Evolutionary conservation across 2,329 filamentous ascomycete species (phyloP), one percentile per base, ranked within the genome.

Genomic region (Colletotrichum nymphaeae): DNA sequence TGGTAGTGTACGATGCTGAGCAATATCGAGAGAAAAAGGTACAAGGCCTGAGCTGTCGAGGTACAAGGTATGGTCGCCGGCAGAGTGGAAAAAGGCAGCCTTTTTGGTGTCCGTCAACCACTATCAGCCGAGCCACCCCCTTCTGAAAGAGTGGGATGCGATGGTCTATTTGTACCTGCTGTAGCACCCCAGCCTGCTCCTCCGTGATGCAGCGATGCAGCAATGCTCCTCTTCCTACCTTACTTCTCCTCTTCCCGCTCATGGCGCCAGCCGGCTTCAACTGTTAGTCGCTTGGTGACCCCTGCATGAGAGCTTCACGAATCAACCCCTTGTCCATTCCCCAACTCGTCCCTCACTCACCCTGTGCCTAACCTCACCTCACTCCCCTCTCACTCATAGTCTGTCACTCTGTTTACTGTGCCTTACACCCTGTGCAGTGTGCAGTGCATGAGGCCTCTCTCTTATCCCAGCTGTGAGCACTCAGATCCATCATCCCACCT

Each of bases 141-240:
- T 72, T 72, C 69, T 72, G 58, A 63, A 53, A 63, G 69, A 72
- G 60, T 70, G 70, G 70, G 67, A 73, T 73, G 60, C 60, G 58
- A 28, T 24, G 67, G 56, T 59, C 70, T 70, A 70, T 73, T 70
- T 73, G 70, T 73, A 73, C 70, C 70, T 73, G 70, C 70, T 49
- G 55, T 62, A 57, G 16, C 60, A 62, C 59, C 46, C 69, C 28
- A 14, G 46, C 35, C 56, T 55, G n/a, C 19, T 14, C 7, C 55
- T 11, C 19, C 19, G 28, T n/a, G 35, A 63, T 19, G n/a, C 35
- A 2, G 24, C 22, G 9, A 24, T 42, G 4, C 12, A 32, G 30
- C 30, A 32, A 32, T 42, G 4, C 12, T 35, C 58, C 22, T 32
- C 24, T 49, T 32, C 30, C 30, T 32, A 28, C 26, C 26, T 28